These are phyloP conservation scores for Ensete glaucum DNA, from an alignment of 176 grass and related monocot species.

Conservation along the genomic window DNA sequence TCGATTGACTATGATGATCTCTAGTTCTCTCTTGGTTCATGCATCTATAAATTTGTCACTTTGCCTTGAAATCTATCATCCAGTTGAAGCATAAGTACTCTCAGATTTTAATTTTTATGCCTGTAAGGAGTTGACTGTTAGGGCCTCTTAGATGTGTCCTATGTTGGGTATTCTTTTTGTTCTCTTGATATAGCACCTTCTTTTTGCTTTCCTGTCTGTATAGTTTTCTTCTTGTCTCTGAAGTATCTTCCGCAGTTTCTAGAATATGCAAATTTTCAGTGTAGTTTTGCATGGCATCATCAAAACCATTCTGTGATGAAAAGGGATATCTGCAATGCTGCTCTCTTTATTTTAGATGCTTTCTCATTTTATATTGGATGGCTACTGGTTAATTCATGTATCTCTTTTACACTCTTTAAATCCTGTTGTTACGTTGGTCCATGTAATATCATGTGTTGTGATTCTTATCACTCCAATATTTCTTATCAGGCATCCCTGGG, in stretches of 20 bases:
- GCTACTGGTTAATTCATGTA: background rate
- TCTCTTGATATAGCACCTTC: no score
- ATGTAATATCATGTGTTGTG: background rate
- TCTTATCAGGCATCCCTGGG: slow-evolving; percentile 38
- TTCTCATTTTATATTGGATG: background rate
- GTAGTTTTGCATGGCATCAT: background rate
- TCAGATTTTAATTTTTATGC: no score
- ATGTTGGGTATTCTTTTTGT: no score
- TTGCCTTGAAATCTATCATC: no score
- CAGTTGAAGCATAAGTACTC: no score
- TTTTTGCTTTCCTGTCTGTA: background rate
- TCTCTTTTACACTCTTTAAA: background rate
- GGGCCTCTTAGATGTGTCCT: no score
- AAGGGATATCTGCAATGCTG: background rate
- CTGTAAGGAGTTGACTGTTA: no score
- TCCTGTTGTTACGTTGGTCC: background rate
- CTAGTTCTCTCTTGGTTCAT: no score
- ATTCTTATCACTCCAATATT: slow-evolving; percentile 1
- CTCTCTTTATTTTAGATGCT: background rate
- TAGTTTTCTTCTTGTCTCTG: background rate
- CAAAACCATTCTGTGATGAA: background rate
- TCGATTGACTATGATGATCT: no score
- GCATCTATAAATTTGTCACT: no score
- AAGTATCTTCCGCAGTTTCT: background rate
- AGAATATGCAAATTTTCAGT: background rate